A percentile compares a stretch with the other conserved stretches of the same genome.
phyloP scores from a whole-genome alignment of 305 asterid species.

The Fraxinus baroniana region DNA sequence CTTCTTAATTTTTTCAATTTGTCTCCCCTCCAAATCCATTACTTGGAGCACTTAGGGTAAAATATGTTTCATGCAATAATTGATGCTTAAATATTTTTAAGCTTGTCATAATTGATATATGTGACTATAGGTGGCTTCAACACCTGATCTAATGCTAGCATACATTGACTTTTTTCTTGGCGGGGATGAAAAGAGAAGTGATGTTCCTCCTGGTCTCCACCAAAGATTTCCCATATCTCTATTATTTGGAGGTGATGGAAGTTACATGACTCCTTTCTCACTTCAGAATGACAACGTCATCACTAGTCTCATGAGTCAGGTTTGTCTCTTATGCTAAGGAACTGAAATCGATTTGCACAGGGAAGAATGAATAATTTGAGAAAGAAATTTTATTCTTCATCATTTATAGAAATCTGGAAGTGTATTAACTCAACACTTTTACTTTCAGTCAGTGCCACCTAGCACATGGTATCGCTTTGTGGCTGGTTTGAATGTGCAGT shows the following conservation, averaged over 20 bases:
- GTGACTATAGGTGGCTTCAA: slow-evolving; percentile 78
- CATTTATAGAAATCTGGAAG: neutral
- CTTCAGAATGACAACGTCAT: slow-evolving; percentile 82
- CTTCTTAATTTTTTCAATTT: neutral
- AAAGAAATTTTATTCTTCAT: neutral
- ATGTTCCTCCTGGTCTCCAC: slow-evolving; percentile 80
- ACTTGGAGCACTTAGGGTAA: neutral
- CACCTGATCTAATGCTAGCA: slow-evolving; percentile 94
- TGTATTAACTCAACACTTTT: slow-evolving; percentile 15
- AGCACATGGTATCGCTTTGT: slow-evolving; percentile 95
- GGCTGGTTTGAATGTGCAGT: slow-evolving; percentile 94
- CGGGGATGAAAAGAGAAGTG: slow-evolving; percentile 95
- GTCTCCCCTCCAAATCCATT: neutral
- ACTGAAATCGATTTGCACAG: neutral
- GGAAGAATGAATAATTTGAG: slow-evolving; percentile 5
- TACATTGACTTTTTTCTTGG: slow-evolving; percentile 94
- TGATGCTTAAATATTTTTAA: neutral
- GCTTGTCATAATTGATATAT: slow-evolving; percentile 20
- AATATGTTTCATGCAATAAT: neutral
- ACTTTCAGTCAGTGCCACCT: slow-evolving; percentile 82
- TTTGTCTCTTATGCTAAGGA: slow-evolving; percentile 31
- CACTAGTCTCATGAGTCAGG: slow-evolving; percentile 99
- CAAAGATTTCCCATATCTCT: slow-evolving; percentile 88
- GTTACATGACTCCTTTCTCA: slow-evolving; percentile 86
- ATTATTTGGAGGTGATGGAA: slow-evolving; percentile 94